Evolutionary conservation across 1,284 basidiomycete species (phyloP), one percentile per base, ranked within the genome.

Genomic region (Vanrija sp.): DNA sequence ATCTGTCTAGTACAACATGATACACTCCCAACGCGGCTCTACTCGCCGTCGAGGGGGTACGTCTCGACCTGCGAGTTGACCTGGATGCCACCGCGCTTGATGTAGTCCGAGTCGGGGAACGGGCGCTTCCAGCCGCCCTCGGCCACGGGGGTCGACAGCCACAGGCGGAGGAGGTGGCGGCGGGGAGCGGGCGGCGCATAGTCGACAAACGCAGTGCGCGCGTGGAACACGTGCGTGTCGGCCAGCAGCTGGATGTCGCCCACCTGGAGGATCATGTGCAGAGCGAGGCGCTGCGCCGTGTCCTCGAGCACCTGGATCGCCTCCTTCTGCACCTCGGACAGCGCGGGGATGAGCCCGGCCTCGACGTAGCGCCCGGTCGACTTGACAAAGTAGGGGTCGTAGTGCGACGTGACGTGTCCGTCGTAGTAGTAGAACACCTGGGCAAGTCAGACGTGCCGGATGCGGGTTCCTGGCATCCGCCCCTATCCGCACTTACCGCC

Each of bases 191-290:
- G 73, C 0, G 71, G 68, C 2, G 68, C 63, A 36, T 71, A 67
- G 52, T 77, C 77, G 37, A 56, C 68, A 61, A 77, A 77, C n/a
- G 72, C 76, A 3, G 76, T 77, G 23, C 77, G 59, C 0, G 75
- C 74, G 52, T 78, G 76, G 51, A 77, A 62, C 41, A 75, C 70
- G 55, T 76, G 75, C 0, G 69, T 63, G 43, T 70, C 65, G 16
- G 66, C 63, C 7, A 68, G 56, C 35, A 73, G 63, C 51, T 71
- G 71, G 48, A 71, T 68, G 53, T 78, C 76, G 27, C 76, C 77
- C 2, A 77, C 72, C 24, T 71, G 65, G 2, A 78, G 58, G 7
- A 77, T 56, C 74, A 77, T 78, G 51, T 78, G 76, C 16, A 78
- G 59, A 6, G 70, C 61, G 16, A 76, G 51, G 12, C 63, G 47